Percentiles rank a stretch among this genome's conserved stretches.
Evolutionary conservation across 2,329 filamentous ascomycete species (phyloP).

Genomic region (Aspergillus sergii): DNA sequence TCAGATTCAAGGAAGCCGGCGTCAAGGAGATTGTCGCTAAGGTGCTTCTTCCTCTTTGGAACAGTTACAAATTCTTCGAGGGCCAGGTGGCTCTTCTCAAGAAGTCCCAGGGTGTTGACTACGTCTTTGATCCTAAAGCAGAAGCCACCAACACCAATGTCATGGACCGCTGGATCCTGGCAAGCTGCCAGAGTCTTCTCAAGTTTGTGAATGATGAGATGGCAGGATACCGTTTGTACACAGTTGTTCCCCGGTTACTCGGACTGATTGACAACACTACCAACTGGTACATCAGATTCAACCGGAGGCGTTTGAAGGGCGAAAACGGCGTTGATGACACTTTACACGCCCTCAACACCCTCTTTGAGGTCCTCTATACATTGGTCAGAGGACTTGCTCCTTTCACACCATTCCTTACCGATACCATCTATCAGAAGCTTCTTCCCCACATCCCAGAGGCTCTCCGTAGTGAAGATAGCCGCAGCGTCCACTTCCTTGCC

Average conservation of each 20-base stretch:
- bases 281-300: constrained; percentile 99
- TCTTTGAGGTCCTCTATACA: constrained; percentile 92
- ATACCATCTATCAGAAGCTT: constrained; percentile 87
- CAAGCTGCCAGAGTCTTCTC: constrained; percentile 85
- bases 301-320: constrained; percentile 86
- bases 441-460: constrained; percentile 78
- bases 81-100: constrained; percentile 83
- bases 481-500: constrained; percentile 88
- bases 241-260: constrained; percentile 83
- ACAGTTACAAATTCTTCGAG: constrained; percentile 95
- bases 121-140: constrained; percentile 73
- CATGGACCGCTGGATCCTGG: constrained; percentile 95
- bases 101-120: constrained; percentile 79
- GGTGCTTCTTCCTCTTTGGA: constrained; percentile 89
- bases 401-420: constrained; percentile 93
- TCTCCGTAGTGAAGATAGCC: constrained; percentile 69
- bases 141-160: constrained; percentile 82
- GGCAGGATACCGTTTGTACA: constrained; percentile 79
- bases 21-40: constrained; percentile 95
- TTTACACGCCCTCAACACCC: constrained; percentile 84
- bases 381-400: constrained; percentile 85
- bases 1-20: constrained; percentile 87
- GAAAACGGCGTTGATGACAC: constrained; percentile 86
- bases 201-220: constrained; percentile 94
- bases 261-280: constrained; percentile 89